These are phyloP conservation scores for Micractinium conductrix DNA, from an alignment of 139 green algal genomes.

Conservation along the genomic window DNA sequence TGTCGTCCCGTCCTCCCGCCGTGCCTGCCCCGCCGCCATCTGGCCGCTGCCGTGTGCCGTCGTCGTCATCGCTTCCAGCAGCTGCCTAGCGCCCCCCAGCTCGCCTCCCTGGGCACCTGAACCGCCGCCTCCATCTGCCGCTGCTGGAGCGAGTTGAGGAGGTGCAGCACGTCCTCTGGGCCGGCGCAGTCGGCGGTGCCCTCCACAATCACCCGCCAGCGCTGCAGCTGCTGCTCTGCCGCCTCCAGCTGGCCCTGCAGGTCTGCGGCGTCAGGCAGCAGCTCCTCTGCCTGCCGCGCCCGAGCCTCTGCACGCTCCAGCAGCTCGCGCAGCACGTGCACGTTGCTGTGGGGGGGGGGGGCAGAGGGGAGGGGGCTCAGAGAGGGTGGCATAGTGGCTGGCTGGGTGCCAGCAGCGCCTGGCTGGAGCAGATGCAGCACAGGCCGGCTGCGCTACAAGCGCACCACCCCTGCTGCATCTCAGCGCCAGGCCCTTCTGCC, in stretches of 20 bases:
- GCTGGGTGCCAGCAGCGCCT: background rate
- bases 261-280: conserved; percentile 23
- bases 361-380: background rate
- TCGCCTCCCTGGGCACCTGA: too few species aligned
- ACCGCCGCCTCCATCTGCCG: conserved; percentile 11
- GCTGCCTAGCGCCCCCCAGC: background rate
- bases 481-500: too few species aligned
- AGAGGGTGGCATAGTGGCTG: background rate
- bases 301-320: conserved; percentile 34
- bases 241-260: conserved; percentile 20
- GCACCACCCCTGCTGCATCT: background rate
- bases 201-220: conserved; percentile 41
- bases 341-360: conserved; percentile 9
- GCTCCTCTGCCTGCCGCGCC: conserved; percentile 23
- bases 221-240: conserved; percentile 31
- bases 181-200: conserved; percentile 31
- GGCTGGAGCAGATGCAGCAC: too few species aligned
- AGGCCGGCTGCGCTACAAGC: too few species aligned
- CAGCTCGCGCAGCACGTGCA: conserved; percentile 39
- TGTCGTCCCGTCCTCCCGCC: too few species aligned
- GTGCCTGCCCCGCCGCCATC: too few species aligned
- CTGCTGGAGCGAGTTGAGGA: conserved; percentile 36
- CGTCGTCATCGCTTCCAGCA: too few species aligned
- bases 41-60: too few species aligned
- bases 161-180: conserved; percentile 49